A percentile compares a stretch with the other conserved stretches of the same genome.
phyloP scores from a whole-genome alignment of 441 rosid genomes.

The Mallotus repandus region DNA sequence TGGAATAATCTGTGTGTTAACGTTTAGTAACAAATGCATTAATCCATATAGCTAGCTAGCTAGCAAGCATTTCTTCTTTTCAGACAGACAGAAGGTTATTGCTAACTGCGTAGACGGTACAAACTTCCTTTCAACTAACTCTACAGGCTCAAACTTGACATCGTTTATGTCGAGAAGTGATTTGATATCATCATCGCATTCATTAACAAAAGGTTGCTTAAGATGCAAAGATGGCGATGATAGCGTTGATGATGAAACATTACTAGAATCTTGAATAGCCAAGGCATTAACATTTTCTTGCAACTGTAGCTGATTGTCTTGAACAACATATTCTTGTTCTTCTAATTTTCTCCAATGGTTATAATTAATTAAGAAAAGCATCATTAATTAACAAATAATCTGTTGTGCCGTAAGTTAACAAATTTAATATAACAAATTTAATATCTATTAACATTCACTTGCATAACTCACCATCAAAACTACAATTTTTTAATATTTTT shows the following conservation, averaged over 20 bases:
- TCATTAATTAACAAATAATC: too few relatives aligned
- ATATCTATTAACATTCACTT: too few relatives aligned
- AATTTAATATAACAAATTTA: too few relatives aligned
- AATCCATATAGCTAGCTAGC: too few relatives aligned
- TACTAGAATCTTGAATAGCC: constrained; percentile 40
- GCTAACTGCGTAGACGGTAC: constrained; percentile 53
- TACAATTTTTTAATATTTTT: too few relatives aligned
- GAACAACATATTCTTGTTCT: constrained; percentile 32
- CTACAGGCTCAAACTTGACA: constrained; percentile 49
- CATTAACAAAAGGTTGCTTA: constrained; percentile 31
- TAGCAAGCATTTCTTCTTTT: background rate
- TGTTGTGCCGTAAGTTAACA: too few relatives aligned
- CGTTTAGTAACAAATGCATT: too few relatives aligned
- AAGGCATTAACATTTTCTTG: constrained; percentile 40
- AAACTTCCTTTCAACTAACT: constrained; percentile 45
- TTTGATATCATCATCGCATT: constrained; percentile 46
- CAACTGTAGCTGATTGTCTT: constrained; percentile 18
- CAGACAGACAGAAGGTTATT: too few relatives aligned
- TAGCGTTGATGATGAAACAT: constrained; percentile 14
- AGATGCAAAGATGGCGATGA: constrained; percentile 33
- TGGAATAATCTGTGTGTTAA: too few relatives aligned
- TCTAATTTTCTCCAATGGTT: too few relatives aligned
- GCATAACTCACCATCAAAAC: too few relatives aligned
- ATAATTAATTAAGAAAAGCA: too few relatives aligned
- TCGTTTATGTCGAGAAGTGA: constrained; percentile 46